Evolutionary conservation across 192 early-diverging fungal species (phyloP).

Genomic region (Rhizophlyctis rosea): DNA sequence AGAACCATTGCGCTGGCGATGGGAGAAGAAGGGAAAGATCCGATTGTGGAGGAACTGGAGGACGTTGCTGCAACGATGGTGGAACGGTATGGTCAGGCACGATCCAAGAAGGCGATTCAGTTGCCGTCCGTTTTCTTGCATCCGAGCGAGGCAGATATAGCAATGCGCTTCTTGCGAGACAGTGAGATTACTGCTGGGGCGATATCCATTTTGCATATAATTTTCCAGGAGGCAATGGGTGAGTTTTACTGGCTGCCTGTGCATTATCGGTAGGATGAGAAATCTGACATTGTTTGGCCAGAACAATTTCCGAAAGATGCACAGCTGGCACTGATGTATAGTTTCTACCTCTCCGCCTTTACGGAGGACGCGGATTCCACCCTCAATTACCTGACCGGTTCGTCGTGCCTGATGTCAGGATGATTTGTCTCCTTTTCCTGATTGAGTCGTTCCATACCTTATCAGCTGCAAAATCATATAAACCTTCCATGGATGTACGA

Average conservation of each 20-base stretch:
- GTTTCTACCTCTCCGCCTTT: constrained; percentile 7
- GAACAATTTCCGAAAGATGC: constrained; percentile 13
- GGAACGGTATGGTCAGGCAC: not conserved
- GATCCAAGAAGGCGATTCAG: not conserved
- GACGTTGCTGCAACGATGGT: not conserved
- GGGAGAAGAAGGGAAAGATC: not conserved
- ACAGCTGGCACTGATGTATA: constrained; percentile 10
- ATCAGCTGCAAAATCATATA: not conserved
- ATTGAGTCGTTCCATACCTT: too few species aligned
- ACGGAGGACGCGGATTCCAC: constrained; percentile 4
- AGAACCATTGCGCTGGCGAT: not conserved
- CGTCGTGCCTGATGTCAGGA: too few species aligned
- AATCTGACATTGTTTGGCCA: too few species aligned
- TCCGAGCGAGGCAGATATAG: not conserved
- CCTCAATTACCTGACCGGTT: too few species aligned
- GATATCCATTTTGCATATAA: constrained; percentile 2
- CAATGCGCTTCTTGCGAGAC: constrained; percentile 10
- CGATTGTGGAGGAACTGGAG: not conserved
- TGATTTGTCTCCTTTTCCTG: too few species aligned
- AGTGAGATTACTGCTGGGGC: not conserved
- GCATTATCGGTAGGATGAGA: not conserved
- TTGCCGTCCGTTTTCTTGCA: constrained; percentile 1
- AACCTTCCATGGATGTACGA: constrained; percentile 4
- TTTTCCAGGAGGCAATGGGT: constrained; percentile 4
- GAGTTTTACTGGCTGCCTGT: not conserved